Percentiles rank a stretch among this genome's conserved stretches.
Evolutionary conservation across 306 rosid genomes (phyloP).

Genomic region (Dryas alaskensis): DNA sequence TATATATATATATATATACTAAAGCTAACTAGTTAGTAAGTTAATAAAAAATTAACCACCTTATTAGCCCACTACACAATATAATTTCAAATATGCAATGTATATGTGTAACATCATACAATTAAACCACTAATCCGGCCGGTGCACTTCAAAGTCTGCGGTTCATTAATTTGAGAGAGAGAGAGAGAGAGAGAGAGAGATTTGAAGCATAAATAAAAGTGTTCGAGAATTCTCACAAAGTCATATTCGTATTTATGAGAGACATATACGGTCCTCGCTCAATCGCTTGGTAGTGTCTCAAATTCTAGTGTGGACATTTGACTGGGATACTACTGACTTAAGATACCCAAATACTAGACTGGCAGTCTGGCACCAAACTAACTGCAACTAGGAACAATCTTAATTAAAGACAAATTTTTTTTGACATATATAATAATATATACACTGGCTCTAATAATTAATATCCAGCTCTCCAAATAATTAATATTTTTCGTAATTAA

Average conservation of each 20-base stretch:
- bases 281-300: background rate
- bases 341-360: background rate
- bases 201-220: background rate
- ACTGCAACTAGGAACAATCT: too few species aligned
- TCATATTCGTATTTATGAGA: background rate
- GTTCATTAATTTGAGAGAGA: background rate
- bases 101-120: background rate
- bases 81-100: background rate
- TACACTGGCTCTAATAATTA: too few species aligned
- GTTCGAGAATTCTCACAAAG: background rate
- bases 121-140: background rate
- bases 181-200: background rate
- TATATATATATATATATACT: too few species aligned
- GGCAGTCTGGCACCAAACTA: too few species aligned
- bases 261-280: background rate
- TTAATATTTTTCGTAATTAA: too few species aligned
- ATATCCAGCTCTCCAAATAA: too few species aligned
- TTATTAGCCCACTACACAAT: too few species aligned
- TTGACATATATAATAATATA: too few species aligned
- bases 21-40: too few species aligned
- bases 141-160: slow-evolving; percentile 9
- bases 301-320: background rate
- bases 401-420: too few species aligned
- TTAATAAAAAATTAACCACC: too few species aligned
- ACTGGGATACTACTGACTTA: slow-evolving; percentile 1